Evolutionary conservation across 2,329 filamentous ascomycete species (phyloP), one percentile per base, ranked within the genome.

Genomic region (Ophiocordyceps sinensis): DNA sequence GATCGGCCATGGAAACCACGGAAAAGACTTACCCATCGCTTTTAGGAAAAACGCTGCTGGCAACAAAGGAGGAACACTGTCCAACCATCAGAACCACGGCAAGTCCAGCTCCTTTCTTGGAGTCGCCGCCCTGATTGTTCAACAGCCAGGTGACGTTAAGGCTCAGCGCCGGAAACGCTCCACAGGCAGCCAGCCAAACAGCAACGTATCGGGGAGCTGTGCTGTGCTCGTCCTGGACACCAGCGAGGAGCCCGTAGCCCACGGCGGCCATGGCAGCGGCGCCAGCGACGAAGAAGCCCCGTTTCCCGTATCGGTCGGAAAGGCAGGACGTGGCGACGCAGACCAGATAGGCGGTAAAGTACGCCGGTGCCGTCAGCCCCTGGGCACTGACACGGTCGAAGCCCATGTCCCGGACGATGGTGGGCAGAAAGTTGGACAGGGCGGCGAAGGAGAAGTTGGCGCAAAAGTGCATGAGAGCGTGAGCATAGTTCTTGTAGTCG

Each of bases 351-450:
- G 63, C 56, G 4, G 45, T 49, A 32, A 66, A 56, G 43, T 66
- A 67, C 2, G 61, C 56, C 1, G 63, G 63, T 1, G 64, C 64
- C 0, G 60, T 54, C 0, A 67, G 49, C 1, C 64, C 64, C 42
- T 67, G 62, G 1, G 63, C 60, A 23, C 60, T 51, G 41, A 66
- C 44, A 3, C 52, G 51, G 1, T 53, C 57, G 41, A 61, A 64
- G 4, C 63, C 63, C 56, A 66, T 59, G 21, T 58, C 55, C 23
- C 55, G 29, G 10, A 66, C 47, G 36, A 66, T 65, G 6, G 62
- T 65, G 1, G 63, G 63, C 2, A 66, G 52, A 37, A 63, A 66
- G 17, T 60, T 60, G 3, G 63, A 59, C 4, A 66, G 49, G 1
- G 53, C 56, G 0, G 61, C 59, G 41, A 64, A 66, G 15, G 56